Evolutionary conservation across 78 protist species (phyloP).

Genomic region (Chrysochromulina tobinii): DNA sequence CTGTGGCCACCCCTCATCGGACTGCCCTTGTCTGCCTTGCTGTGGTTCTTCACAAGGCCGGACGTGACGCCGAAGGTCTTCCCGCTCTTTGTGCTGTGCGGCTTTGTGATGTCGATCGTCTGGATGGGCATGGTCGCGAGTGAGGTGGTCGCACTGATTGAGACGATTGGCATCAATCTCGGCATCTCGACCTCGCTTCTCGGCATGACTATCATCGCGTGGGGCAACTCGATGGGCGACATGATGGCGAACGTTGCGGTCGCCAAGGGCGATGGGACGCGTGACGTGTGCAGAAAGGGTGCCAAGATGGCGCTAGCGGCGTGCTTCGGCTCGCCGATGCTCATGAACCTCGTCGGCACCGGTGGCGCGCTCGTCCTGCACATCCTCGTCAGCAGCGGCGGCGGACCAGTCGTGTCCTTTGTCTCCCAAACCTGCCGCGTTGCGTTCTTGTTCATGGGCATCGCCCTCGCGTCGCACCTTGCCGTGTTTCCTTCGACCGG

Average conservation of each 20-base stretch:
- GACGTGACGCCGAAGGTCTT: not conserved
- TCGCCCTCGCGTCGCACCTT: not conserved
- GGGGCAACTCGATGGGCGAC: slow-evolving; percentile 20
- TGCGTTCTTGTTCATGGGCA: not conserved
- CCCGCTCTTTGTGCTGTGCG: not conserved
- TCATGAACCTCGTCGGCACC: not conserved
- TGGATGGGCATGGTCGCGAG: not conserved
- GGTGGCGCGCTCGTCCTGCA: not conserved
- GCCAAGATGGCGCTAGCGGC: slow-evolving; percentile 10
- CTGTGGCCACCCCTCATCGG: not conserved
- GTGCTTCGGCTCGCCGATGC: slow-evolving; percentile 13
- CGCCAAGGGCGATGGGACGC: not conserved
- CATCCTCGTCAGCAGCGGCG: not conserved
- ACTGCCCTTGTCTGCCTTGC: not conserved
- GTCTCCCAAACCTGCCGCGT: not conserved
- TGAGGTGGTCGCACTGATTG: not conserved
- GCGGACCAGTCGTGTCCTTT: not conserved
- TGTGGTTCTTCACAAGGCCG: not conserved
- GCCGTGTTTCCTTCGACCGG: not conserved
- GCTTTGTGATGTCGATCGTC: not conserved
- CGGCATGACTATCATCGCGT: slow-evolving; percentile 25
- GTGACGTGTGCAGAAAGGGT: too few species aligned
- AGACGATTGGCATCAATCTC: not conserved
- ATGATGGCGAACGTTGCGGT: not conserved
- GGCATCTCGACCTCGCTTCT: not conserved